Conservation (phyloP, 2,329 filamentous ascomycete species). For the Aureobasidium sp. region DNA sequence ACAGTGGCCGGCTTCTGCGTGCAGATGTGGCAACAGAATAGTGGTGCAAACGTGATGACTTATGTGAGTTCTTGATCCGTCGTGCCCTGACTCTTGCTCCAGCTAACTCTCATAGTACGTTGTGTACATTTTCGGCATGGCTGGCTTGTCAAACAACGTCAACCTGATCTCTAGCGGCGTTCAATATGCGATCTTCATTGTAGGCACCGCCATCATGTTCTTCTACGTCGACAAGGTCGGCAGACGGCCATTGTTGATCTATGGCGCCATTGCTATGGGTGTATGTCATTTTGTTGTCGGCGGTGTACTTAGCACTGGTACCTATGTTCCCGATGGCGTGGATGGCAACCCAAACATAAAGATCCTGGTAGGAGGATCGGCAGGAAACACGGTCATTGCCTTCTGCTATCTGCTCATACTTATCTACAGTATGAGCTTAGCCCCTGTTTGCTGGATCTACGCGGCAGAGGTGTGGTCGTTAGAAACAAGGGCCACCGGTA, state of each 20-base stretch:
- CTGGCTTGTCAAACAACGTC: conserved; percentile 46
- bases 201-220: conserved; percentile 35
- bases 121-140: conserved; percentile 55
- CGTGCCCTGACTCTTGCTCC: background rate
- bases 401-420: conserved; percentile 60
- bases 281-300: conserved; percentile 43
- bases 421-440: conserved; percentile 52
- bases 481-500: background rate
- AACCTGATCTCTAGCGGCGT: conserved; percentile 36
- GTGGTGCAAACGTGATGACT: conserved; percentile 22
- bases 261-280: conserved; percentile 37
- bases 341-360: conserved; percentile 45
- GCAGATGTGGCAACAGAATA: conserved; percentile 50
- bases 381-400: conserved; percentile 56
- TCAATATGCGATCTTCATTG: conserved; percentile 38
- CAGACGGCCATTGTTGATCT: conserved; percentile 35
- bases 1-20: conserved; percentile 50
- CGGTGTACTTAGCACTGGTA: conserved; percentile 37
- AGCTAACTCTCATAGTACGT: conserved; percentile 32
- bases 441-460: background rate
- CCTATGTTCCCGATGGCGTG: conserved; percentile 38
- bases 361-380: conserved; percentile 45
- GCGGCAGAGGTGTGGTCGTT: background rate
- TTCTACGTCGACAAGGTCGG: conserved; percentile 38
- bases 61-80: background rate